These are phyloP conservation scores for Aureobasidium uvarum DNA, from an alignment of 2,329 filamentous ascomycete genomes.

Conservation along the genomic window DNA sequence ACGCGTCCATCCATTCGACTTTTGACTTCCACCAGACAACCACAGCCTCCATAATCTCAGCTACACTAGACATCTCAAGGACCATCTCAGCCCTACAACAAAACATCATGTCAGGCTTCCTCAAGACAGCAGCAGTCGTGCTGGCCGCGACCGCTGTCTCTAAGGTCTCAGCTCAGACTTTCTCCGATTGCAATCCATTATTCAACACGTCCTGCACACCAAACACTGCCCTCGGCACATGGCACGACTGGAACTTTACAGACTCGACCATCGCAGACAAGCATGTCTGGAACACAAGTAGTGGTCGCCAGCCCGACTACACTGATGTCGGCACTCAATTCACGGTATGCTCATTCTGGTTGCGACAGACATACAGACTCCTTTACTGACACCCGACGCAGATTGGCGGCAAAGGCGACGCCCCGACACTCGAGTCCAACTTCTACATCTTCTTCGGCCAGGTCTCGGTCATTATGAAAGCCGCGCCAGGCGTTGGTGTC, in stretches of 20 bases:
- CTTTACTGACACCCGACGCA: neutral
- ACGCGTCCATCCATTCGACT: slow-evolving; percentile 20
- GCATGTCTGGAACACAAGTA: slow-evolving; percentile 53
- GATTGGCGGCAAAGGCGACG: slow-evolving; percentile 66
- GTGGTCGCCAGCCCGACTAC: slow-evolving; percentile 58
- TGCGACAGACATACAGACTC: neutral
- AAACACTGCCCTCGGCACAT: slow-evolving; percentile 66
- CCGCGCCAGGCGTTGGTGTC: slow-evolving; percentile 70
- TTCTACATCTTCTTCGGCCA: slow-evolving; percentile 87
- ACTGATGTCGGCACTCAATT: slow-evolving; percentile 62
- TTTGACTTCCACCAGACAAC: neutral
- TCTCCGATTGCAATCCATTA: slow-evolving; percentile 73
- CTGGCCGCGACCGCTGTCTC: slow-evolving; percentile 39
- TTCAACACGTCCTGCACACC: slow-evolving; percentile 63
- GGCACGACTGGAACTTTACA: slow-evolving; percentile 64
- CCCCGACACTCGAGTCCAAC: slow-evolving; percentile 72
- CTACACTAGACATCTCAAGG: neutral
- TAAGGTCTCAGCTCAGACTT: slow-evolving; percentile 67
- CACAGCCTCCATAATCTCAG: neutral
- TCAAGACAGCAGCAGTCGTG: slow-evolving; percentile 31
- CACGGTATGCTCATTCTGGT: slow-evolving; percentile 40
- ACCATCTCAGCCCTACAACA: slow-evolving; percentile 8
- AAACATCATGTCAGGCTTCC: slow-evolving; percentile 9
- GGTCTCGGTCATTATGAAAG: slow-evolving; percentile 75
- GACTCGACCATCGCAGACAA: slow-evolving; percentile 46